Conservation (phyloP, 2,329 filamentous ascomycete species). For the Cryphonectria parasitica region DNA sequence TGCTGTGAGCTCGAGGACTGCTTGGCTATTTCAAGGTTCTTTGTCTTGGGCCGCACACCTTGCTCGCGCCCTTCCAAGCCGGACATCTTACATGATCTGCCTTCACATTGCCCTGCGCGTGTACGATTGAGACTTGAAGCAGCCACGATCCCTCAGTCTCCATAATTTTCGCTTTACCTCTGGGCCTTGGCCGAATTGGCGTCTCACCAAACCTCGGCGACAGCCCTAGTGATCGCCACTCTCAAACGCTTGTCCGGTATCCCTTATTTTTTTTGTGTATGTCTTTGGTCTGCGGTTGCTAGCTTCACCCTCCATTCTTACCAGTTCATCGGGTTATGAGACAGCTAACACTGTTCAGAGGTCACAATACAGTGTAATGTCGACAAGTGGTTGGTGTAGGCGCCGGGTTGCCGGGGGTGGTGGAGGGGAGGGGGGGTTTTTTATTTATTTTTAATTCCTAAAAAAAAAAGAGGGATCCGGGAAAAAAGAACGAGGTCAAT, state of each 20-base stretch:
- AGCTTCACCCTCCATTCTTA: background rate
- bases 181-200: background rate
- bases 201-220: conserved; percentile 6
- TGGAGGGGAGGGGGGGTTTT: too few species aligned
- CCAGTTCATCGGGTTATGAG: too few species aligned
- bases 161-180: conserved; percentile 7
- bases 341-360: background rate
- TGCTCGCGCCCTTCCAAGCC: background rate
- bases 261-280: conserved; percentile 1
- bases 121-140: conserved; percentile 1
- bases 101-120: conserved; percentile 12
- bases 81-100: conserved; percentile 23
- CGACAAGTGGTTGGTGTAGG: background rate
- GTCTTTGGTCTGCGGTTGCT: background rate
- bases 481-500: background rate
- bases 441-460: too few species aligned
- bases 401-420: background rate
- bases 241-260: conserved; percentile 22
- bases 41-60: background rate
- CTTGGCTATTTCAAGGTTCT: background rate
- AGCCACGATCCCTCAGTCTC: conserved; percentile 6
- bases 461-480: too few species aligned
- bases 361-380: background rate
- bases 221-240: conserved; percentile 20
- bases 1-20: background rate